Conservation (phyloP, 345 rosid species). For the Eucalyptus grandis region DNA sequence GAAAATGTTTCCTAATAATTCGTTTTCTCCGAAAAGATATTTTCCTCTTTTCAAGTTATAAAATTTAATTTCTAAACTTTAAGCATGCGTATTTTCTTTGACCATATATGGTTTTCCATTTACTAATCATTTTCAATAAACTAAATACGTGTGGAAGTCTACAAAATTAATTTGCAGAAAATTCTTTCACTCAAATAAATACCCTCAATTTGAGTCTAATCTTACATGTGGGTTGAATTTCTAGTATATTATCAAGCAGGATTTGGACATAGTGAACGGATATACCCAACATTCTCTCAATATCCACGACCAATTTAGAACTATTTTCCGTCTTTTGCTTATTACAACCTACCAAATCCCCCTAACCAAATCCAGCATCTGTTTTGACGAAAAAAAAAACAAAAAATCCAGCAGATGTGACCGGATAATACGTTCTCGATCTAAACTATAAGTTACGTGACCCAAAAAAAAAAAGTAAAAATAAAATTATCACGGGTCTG, state of each 20-base stretch:
- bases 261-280: neutral
- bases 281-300: neutral
- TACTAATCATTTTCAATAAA: neutral
- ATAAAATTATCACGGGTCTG: neutral
- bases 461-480: neutral
- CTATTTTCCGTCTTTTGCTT: neutral
- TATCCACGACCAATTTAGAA: neutral
- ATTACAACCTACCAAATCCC: neutral
- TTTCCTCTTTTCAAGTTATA: neutral
- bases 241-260: neutral
- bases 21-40: accelerated
- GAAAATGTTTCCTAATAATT: neutral
- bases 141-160: neutral
- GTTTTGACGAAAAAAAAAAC: too few relatives aligned
- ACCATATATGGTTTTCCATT: too few relatives aligned
- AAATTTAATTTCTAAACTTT: too few relatives aligned
- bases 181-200: too few relatives aligned
- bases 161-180: too few relatives aligned
- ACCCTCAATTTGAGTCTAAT: too few relatives aligned
- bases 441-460: neutral
- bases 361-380: neutral
- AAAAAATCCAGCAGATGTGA: neutral
- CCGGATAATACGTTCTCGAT: neutral
- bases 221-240: neutral
- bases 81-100: neutral